Base-by-base conservation (phyloP, 352 stramenopile genomes). In the Globisporangium carolinianum region DNA sequence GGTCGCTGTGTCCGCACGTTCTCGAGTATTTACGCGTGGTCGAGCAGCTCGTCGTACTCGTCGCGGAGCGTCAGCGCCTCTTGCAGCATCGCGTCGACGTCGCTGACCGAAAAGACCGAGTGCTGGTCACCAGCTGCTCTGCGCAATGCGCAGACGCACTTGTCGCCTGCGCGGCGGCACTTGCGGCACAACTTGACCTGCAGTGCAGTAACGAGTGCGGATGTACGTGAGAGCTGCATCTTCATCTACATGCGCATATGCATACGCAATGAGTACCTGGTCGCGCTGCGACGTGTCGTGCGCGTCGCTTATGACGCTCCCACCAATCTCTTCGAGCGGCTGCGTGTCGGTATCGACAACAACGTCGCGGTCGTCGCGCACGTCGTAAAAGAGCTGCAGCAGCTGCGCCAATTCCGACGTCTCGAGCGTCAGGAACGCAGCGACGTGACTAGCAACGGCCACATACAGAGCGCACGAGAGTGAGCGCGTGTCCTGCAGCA, bases 31-130 rank as follows among this genome's bases (percentile, higher is more conserved):
- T 32, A 32, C 24, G 24, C 24, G 24, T 32, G 24, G 24, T 86
- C 70, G 15, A 89, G 58, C n/a, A 91, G 62, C 47, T 91, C 76
- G 45, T 88, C 77, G 42, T 88, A 85, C 41, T 87, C 72, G 15
- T 91, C 75, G 17, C 79, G 76, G 51, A 91, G 48, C 36, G 76
- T 72, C 11, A 91, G 69, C 2, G 81, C 79, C 48, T 94, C 77
- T 37, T 86, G 64, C 53, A 94, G 69, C 83, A 91, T 90, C 43
- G 72, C 62, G 58, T 72, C 65, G 11, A 94, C 56, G 46, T 91
- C 71, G 4, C 58, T 67, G 11, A 74, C 67, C 0, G 83, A 87
- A 51, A 84, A 76, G 2, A 85, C 69, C 18, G 49, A 45, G 10
- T 73, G 53, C 5, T 64, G 45, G 37, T 67, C 66, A 4, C 51